phyloP scores from a whole-genome alignment of 106 monocot genomes.

The Phalaenopsis aphrodite region DNA sequence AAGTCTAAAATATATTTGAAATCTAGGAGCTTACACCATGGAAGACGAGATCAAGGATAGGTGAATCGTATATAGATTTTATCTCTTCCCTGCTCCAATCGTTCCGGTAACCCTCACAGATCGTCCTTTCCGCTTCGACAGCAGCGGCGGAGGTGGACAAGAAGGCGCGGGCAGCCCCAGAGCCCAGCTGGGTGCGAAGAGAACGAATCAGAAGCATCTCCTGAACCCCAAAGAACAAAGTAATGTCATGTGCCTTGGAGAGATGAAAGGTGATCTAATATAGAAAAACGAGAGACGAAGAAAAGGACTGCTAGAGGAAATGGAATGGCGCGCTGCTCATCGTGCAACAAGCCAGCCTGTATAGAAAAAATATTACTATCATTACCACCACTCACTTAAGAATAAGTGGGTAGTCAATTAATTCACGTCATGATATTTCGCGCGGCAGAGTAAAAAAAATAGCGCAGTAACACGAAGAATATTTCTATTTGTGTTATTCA shows the following conservation, averaged over 20 bases:
- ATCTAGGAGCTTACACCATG: slow-evolving; percentile 45
- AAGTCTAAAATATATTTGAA: neutral
- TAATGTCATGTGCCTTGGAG: neutral
- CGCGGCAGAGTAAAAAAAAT: too few relatives aligned
- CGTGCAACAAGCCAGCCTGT: neutral
- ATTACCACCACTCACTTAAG: too few relatives aligned
- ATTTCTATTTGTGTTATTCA: too few relatives aligned
- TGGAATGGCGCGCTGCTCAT: neutral
- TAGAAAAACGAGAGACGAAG: neutral
- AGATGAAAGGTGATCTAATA: neutral
- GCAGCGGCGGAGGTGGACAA: slow-evolving; percentile 43
- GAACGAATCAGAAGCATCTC: slow-evolving; percentile 2
- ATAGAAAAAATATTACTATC: too few relatives aligned
- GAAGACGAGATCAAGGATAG: slow-evolving; percentile 92
- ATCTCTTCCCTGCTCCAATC: slow-evolving; percentile 79
- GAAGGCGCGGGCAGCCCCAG: neutral
- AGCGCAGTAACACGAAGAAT: too few relatives aligned
- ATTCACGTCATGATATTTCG: too few relatives aligned
- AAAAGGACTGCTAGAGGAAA: neutral
- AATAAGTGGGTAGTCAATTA: too few relatives aligned
- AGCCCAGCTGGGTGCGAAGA: neutral
- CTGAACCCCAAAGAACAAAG: neutral
- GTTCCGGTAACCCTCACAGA: slow-evolving; percentile 79
- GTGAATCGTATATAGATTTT: slow-evolving; percentile 80
- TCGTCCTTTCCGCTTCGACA: slow-evolving; percentile 66